Conservation (phyloP, 1,139 yeast species). For the Protomyces inouyei region DNA sequence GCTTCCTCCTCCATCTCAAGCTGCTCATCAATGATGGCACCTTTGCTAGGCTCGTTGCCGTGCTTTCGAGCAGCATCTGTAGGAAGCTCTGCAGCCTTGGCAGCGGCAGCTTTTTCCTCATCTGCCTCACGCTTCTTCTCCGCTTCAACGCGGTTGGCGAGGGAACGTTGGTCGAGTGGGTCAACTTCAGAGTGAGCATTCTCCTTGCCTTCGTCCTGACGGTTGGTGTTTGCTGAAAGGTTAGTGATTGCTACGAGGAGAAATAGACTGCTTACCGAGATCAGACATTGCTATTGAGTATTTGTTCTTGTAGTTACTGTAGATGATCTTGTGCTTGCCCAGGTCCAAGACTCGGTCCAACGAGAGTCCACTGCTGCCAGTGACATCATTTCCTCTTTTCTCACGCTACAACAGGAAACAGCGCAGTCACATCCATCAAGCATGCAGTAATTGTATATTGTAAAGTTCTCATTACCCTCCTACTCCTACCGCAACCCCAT, state of each 20-base stretch:
- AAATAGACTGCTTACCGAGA: neutral
- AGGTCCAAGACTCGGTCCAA: neutral
- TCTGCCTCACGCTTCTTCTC: slow-evolving; percentile 26
- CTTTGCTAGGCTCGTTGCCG: slow-evolving; percentile 25
- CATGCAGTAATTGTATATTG: neutral
- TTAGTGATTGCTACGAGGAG: neutral
- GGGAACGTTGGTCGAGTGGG: slow-evolving; percentile 25
- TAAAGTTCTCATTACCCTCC: neutral
- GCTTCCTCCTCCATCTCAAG: slow-evolving; percentile 24
- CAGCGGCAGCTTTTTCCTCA: slow-evolving; percentile 17
- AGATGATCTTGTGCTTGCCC: neutral
- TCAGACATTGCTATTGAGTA: neutral
- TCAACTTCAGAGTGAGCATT: slow-evolving; percentile 23
- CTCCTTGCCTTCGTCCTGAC: slow-evolving; percentile 24
- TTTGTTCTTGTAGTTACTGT: neutral
- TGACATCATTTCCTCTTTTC: neutral
- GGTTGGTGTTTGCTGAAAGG: neutral
- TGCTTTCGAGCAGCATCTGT: slow-evolving; percentile 18
- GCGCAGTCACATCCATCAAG: neutral
- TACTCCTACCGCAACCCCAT: slow-evolving; percentile 17
- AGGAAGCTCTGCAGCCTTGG: slow-evolving; percentile 6
- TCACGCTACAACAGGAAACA: neutral
- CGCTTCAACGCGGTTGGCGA: slow-evolving; percentile 28
- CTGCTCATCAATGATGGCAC: slow-evolving; percentile 19
- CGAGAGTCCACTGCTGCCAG: neutral